Evolutionary conservation across 164 flowering plant species (phyloP).

Genomic region (Chloranthus sessilifolius): DNA sequence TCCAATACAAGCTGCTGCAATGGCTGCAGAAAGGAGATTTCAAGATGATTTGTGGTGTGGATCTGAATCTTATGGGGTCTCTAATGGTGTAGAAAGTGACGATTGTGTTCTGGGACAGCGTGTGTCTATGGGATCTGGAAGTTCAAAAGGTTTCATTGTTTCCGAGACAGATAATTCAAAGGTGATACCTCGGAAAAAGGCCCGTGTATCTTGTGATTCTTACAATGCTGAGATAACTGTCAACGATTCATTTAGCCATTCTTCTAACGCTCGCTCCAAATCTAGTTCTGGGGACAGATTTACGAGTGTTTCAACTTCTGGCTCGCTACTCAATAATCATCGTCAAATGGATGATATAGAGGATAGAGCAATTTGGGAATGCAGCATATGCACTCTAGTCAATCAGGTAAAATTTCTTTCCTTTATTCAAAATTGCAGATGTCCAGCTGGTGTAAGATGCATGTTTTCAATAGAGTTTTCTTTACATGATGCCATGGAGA

Average conservation of each 20-base stretch:
- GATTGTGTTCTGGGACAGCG: slow-evolving; percentile 13
- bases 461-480: too few relatives aligned
- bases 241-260: too few relatives aligned
- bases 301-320: slow-evolving; percentile 19
- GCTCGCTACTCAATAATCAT: slow-evolving; percentile 3
- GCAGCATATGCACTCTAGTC: slow-evolving; percentile 69
- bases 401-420: slow-evolving; percentile 50
- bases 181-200: slow-evolving; percentile 8
- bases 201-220: too few relatives aligned
- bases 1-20: slow-evolving; percentile 98
- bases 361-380: slow-evolving; percentile 52
- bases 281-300: slow-evolving; percentile 27
- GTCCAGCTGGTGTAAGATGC: too few relatives aligned
- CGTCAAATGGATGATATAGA: slow-evolving; percentile 11
- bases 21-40: slow-evolving; percentile 97
- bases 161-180: slow-evolving; percentile 9
- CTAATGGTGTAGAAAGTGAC: slow-evolving; percentile 31
- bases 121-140: slow-evolving; percentile 20
- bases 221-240: too few relatives aligned
- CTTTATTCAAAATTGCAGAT: slow-evolving; percentile 3
- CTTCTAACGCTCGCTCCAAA: slow-evolving; percentile 7
- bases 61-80: slow-evolving; percentile 36
- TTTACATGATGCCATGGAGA: too few relatives aligned
- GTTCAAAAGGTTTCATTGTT: slow-evolving; percentile 18
- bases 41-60: slow-evolving; percentile 97